phyloP scores from a whole-genome alignment of 495 filamentous ascomycete species.

The Aspergillus bridgeri region DNA sequence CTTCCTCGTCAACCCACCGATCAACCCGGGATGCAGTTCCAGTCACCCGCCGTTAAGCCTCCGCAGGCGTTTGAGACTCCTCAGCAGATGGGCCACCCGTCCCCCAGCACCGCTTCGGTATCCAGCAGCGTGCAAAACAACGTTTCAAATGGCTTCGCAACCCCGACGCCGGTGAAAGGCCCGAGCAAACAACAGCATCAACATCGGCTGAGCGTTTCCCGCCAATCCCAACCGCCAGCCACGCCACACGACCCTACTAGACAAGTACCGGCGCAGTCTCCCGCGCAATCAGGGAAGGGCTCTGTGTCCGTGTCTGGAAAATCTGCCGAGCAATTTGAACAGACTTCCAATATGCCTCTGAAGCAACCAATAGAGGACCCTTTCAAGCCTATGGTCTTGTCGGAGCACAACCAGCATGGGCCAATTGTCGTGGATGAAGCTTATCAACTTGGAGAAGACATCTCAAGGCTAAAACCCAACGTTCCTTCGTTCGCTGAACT shows the following conservation, averaged over 20 bases:
- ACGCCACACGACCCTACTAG: slow-evolving; percentile 31
- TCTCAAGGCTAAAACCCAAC: slow-evolving; percentile 62
- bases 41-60: slow-evolving; percentile 36
- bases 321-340: slow-evolving; percentile 37
- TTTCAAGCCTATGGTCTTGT: slow-evolving; percentile 56
- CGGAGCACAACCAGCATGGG: slow-evolving; percentile 56
- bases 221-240: slow-evolving; percentile 35
- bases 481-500: slow-evolving; percentile 74
- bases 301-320: slow-evolving; percentile 40
- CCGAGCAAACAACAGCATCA: slow-evolving; percentile 39
- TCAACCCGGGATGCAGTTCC: slow-evolving; percentile 36
- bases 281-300: slow-evolving; percentile 36
- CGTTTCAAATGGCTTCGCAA: slow-evolving; percentile 43
- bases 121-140: slow-evolving; percentile 32
- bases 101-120: slow-evolving; percentile 32
- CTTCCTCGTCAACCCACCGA: slow-evolving; percentile 39
- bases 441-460: slow-evolving; percentile 57
- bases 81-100: slow-evolving; percentile 35
- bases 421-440: slow-evolving; percentile 62
- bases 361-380: slow-evolving; percentile 42
- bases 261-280: slow-evolving; percentile 33
- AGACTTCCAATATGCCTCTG: slow-evolving; percentile 45
- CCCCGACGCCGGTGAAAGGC: slow-evolving; percentile 36
- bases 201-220: slow-evolving; percentile 36
- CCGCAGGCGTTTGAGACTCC: slow-evolving; percentile 31